Evolutionary conservation across 805 yeast genomes (phyloP).

Genomic region (Teunomyces barrocoloradensis): DNA sequence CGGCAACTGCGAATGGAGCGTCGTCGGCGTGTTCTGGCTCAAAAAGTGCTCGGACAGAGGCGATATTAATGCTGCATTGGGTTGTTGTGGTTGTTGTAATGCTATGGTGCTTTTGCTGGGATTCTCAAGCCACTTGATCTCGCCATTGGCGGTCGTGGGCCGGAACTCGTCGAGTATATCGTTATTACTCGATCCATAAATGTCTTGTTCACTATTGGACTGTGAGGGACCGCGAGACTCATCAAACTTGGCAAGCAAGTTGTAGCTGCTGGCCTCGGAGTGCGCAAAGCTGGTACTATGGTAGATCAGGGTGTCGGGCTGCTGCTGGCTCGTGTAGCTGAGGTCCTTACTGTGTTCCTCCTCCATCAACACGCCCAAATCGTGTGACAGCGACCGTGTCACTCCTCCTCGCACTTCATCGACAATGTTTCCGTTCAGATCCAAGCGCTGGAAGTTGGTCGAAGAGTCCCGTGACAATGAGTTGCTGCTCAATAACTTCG

Average conservation of each 20-base stretch:
- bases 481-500: slow-evolving; percentile 20
- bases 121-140: slow-evolving; percentile 27
- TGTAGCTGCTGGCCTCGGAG: slow-evolving; percentile 13
- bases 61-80: slow-evolving; percentile 6
- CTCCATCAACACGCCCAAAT: slow-evolving; percentile 24
- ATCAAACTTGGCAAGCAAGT: slow-evolving; percentile 19
- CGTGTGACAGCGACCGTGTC: slow-evolving; percentile 23
- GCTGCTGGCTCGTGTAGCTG: slow-evolving; percentile 4
- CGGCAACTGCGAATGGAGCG: slow-evolving; percentile 7
- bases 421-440: slow-evolving; percentile 44
- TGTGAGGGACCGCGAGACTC: slow-evolving; percentile 15
- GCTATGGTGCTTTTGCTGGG: slow-evolving; percentile 6
- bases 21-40: slow-evolving; percentile 7
- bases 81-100: slow-evolving; percentile 1
- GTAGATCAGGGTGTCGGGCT: slow-evolving; percentile 11
- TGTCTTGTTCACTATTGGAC: slow-evolving; percentile 15
- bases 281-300: slow-evolving; percentile 11
- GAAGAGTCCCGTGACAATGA: slow-evolving; percentile 30
- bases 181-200: slow-evolving; percentile 10
- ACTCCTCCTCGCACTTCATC: slow-evolving; percentile 28
- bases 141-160: slow-evolving; percentile 29
- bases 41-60: slow-evolving; percentile 12
- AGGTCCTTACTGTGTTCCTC: slow-evolving; percentile 30
- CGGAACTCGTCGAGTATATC: slow-evolving; percentile 29
- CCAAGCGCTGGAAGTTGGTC: slow-evolving; percentile 42